phyloP scores from a whole-genome alignment of 495 filamentous ascomycete genomes.

The Penicillium manginii region DNA sequence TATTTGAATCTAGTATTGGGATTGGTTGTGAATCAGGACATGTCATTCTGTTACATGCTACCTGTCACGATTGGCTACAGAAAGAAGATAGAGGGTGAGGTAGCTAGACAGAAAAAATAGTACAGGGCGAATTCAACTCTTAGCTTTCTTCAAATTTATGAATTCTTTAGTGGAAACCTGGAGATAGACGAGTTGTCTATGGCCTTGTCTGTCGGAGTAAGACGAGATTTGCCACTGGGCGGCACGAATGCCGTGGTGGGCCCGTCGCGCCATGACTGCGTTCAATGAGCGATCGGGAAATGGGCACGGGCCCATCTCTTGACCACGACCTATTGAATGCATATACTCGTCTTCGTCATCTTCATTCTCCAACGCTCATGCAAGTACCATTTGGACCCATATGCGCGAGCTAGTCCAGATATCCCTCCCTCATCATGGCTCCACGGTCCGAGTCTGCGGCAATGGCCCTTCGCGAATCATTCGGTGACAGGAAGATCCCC shows the following conservation, averaged over 20 bases:
- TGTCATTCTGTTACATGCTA: too few species aligned
- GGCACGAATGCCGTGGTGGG: constrained; percentile 12
- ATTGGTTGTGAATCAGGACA: too few species aligned
- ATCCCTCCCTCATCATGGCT: neutral
- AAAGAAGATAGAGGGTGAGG: too few species aligned
- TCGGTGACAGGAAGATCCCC: constrained; percentile 25
- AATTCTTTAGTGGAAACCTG: too few species aligned
- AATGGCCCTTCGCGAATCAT: constrained; percentile 12
- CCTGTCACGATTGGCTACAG: too few species aligned
- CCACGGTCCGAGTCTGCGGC: constrained; percentile 6
- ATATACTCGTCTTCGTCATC: neutral
- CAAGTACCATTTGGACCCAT: neutral
- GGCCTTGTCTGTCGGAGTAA: neutral
- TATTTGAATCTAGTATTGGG: too few species aligned
- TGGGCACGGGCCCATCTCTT: neutral
- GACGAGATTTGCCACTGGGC: neutral
- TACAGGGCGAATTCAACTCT: too few species aligned
- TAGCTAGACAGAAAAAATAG: too few species aligned
- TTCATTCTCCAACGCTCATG: neutral
- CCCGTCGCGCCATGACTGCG: neutral
- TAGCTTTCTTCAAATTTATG: too few species aligned
- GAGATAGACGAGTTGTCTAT: too few species aligned
- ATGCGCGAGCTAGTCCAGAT: too few species aligned
- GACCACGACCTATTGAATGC: neutral
- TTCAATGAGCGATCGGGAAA: neutral